Conservation (phyloP, 306 rosid genomes). For the Carpinus fangiana region DNA sequence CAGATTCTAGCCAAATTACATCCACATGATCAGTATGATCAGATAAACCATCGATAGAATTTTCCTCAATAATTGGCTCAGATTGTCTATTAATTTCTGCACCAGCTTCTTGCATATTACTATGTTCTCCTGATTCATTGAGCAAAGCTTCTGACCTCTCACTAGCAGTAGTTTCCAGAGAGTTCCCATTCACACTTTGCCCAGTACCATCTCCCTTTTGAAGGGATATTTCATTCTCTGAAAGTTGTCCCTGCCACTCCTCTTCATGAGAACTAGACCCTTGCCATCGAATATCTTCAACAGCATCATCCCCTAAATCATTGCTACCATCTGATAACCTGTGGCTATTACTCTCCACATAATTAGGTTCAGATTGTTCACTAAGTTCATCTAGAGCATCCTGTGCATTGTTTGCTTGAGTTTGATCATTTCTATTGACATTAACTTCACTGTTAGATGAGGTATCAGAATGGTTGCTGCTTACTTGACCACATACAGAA, state of each 20-base stretch:
- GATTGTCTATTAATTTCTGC: slow-evolving; percentile 42
- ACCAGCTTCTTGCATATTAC: slow-evolving; percentile 36
- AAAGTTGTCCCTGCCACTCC: slow-evolving; percentile 38
- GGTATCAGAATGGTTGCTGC: slow-evolving; percentile 52
- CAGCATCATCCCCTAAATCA: slow-evolving; percentile 36
- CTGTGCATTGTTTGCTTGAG: slow-evolving; percentile 45
- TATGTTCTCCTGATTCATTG: slow-evolving; percentile 36
- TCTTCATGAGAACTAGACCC: slow-evolving; percentile 41
- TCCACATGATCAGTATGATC: slow-evolving; percentile 31
- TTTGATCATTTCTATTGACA: slow-evolving; percentile 42
- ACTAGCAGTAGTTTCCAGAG: slow-evolving; percentile 33
- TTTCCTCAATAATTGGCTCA: slow-evolving; percentile 39
- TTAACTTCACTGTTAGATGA: slow-evolving; percentile 42
- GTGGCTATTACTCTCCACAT: slow-evolving; percentile 35
- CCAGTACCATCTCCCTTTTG: slow-evolving; percentile 40
- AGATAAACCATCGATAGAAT: slow-evolving; percentile 34
- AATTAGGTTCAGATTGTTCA: slow-evolving; percentile 42
- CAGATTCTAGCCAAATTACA: slow-evolving; percentile 44
- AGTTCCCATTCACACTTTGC: slow-evolving; percentile 37
- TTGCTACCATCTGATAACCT: slow-evolving; percentile 37
- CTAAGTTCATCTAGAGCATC: slow-evolving; percentile 38
- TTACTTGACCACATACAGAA: slow-evolving; percentile 52
- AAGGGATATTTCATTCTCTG: slow-evolving; percentile 32
- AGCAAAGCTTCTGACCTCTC: slow-evolving; percentile 41
- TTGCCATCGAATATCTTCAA: slow-evolving; percentile 39